Conservation (phyloP, 257 asterid genomes). For the Ocimum tenuiflorum region DNA sequence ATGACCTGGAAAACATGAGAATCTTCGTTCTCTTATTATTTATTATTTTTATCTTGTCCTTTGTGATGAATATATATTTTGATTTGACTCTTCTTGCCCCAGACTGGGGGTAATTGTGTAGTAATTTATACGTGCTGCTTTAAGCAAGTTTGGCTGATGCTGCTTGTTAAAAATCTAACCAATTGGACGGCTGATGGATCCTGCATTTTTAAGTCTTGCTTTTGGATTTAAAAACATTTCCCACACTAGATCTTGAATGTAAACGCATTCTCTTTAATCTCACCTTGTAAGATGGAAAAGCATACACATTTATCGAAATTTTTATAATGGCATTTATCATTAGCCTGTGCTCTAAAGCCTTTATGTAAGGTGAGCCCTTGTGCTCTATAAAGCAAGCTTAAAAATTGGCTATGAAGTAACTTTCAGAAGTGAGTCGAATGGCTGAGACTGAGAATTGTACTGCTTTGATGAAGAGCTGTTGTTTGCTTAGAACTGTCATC, state of each 20-base stretch:
- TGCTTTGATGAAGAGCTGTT: background rate
- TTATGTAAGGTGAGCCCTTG: background rate
- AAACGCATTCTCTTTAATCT: background rate
- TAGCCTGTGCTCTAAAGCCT: background rate
- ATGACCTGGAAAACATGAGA: background rate
- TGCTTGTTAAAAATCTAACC: background rate
- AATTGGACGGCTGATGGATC: background rate
- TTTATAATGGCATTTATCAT: background rate
- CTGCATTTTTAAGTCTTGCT: background rate
- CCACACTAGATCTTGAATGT: background rate
- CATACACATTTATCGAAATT: background rate
- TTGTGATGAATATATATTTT: background rate
- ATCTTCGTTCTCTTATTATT: background rate
- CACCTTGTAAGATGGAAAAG: background rate
- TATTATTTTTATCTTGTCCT: background rate
- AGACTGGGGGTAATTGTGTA: background rate
- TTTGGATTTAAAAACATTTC: background rate
- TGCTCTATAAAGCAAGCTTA: background rate
- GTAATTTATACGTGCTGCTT: background rate
- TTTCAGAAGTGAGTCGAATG: background rate
- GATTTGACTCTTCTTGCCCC: background rate
- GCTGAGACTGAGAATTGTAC: slow-evolving; percentile 5
- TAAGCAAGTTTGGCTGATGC: background rate
- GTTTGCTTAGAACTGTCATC: too few relatives aligned
- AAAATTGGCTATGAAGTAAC: background rate